These are phyloP conservation scores for Persicaria maculosa DNA, from an alignment of 148 eudicot genomes.

Conservation along the genomic window DNA sequence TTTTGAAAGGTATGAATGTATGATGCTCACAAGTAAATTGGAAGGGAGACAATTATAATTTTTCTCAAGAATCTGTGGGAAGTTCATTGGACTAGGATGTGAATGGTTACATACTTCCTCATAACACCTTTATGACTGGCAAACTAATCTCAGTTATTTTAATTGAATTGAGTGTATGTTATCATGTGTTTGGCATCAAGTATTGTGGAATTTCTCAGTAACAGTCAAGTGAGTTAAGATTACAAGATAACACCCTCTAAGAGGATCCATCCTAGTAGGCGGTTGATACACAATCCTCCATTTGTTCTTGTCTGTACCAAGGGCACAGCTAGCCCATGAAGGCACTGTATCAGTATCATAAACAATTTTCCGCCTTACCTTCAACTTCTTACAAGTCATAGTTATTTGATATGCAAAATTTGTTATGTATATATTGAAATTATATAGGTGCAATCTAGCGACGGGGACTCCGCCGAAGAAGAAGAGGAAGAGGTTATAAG, in stretches of 20 bases:
- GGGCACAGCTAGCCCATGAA: neutral
- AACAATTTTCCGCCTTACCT: neutral
- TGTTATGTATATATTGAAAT: constrained; percentile 6
- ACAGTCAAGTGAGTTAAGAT: neutral
- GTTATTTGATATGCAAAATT: neutral
- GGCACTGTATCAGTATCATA: neutral
- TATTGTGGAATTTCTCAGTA: neutral
- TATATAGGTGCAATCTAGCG: constrained; percentile 55
- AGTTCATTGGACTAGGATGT: neutral
- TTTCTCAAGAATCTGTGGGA: neutral
- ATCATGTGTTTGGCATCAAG: neutral
- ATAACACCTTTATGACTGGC: neutral
- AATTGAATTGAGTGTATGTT: neutral
- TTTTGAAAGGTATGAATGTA: neutral
- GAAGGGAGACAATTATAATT: neutral
- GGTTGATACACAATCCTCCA: neutral
- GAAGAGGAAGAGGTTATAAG: constrained; percentile 71
- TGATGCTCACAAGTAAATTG: neutral
- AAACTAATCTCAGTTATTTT: neutral
- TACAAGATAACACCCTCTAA: neutral
- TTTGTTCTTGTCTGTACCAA: neutral
- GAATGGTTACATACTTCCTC: neutral
- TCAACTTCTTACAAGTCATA: neutral
- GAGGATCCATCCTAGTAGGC: neutral
- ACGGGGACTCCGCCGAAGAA: constrained; percentile 48